Conservation (phyloP, 2,329 filamentous ascomycete genomes). For the Davidsoniella australis region DNA sequence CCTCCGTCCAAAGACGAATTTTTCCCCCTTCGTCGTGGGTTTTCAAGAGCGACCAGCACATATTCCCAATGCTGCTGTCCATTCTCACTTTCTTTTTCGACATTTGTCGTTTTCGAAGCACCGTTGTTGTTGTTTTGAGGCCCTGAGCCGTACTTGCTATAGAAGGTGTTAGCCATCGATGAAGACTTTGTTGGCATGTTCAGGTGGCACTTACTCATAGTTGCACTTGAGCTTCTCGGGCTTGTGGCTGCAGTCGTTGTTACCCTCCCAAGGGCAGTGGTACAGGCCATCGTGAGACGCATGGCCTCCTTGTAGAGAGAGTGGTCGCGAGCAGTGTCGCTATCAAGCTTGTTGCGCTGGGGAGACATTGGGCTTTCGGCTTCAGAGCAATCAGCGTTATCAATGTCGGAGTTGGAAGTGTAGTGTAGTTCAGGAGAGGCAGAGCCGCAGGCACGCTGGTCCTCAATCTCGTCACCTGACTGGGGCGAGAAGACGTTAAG, state of each 20-base stretch:
- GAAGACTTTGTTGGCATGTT: not conserved
- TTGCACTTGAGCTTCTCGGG: constrained; percentile 97
- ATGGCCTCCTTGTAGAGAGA: constrained; percentile 51
- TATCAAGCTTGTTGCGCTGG: constrained; percentile 33
- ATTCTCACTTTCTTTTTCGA: too few relatives aligned
- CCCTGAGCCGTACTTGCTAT: constrained; percentile 88
- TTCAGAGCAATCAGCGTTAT: constrained; percentile 12
- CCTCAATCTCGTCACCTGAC: constrained; percentile 8
- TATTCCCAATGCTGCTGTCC: too few relatives aligned
- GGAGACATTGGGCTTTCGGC: not conserved
- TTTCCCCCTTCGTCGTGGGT: too few relatives aligned
- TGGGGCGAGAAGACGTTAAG: constrained; percentile 6
- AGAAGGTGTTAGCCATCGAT: not conserved
- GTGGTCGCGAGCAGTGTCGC: constrained; percentile 46
- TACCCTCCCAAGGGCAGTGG: constrained; percentile 76
- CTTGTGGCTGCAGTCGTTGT: constrained; percentile 63
- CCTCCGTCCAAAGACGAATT: too few relatives aligned
- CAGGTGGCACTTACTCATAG: constrained; percentile 60
- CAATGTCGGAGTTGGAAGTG: constrained; percentile 18
- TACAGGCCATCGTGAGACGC: constrained; percentile 60
- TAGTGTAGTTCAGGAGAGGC: constrained; percentile 24
- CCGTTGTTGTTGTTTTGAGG: too few relatives aligned
- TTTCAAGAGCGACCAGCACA: too few relatives aligned
- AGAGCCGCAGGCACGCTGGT: constrained; percentile 9
- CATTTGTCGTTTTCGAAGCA: too few relatives aligned